Percentiles rank a stretch among this genome's conserved stretches.
These are phyloP conservation scores for Bruguiera sexangula DNA, from an alignment of 345 rosid genomes.

Conservation along the genomic window DNA sequence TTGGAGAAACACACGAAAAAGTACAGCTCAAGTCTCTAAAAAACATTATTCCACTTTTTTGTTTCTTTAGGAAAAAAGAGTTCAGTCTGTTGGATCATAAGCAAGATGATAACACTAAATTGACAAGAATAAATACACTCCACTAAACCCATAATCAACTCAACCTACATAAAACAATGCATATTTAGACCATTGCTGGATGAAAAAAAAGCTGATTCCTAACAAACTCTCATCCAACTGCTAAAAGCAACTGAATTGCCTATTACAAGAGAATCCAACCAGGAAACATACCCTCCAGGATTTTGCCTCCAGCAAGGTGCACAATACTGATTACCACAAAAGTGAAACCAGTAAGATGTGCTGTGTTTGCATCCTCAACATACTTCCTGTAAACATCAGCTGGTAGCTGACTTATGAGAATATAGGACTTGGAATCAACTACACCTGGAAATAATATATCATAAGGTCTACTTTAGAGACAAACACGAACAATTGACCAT, in stretches of 20 bases:
- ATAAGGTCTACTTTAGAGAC: not conserved
- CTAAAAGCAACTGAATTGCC: not conserved
- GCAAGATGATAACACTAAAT: not conserved
- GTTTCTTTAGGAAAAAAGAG: not conserved
- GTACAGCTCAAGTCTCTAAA: not conserved
- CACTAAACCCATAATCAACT: not conserved
- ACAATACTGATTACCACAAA: constrained; percentile 71
- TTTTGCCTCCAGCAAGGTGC: constrained; percentile 78
- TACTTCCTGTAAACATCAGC: constrained; percentile 55
- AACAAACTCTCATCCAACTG: not conserved
- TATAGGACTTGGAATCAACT: constrained; percentile 69
- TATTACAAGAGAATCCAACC: not conserved
- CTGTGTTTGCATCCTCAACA: constrained; percentile 54
- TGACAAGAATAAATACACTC: not conserved
- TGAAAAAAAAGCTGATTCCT: not conserved
- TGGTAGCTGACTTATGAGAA: constrained; percentile 70
- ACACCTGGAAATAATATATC: constrained; percentile 36
- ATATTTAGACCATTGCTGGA: not conserved
- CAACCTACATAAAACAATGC: not conserved
- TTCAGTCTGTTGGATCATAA: not conserved
- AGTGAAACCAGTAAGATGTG: constrained; percentile 65
- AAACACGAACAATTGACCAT: constrained; percentile 4
- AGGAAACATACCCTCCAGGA: constrained; percentile 59
- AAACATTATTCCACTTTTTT: not conserved
- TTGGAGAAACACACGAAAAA: not conserved